Percentiles rank a stretch among this genome's conserved stretches.
Evolutionary conservation across 2,329 filamentous ascomycete genomes (phyloP).

Genomic region (Phialophora expanda): DNA sequence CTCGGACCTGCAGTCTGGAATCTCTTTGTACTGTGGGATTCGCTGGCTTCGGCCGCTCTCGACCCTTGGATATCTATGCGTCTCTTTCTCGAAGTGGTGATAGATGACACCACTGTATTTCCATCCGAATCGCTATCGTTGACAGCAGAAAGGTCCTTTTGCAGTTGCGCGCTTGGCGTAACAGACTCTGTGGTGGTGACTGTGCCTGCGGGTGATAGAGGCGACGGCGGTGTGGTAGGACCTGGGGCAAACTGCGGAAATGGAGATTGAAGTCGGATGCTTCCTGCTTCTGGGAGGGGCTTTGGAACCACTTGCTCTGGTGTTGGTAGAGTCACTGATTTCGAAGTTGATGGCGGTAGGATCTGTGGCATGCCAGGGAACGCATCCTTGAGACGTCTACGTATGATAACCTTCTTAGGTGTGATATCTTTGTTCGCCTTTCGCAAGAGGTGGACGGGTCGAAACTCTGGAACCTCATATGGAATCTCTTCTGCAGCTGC

Average conservation of each 20-base stretch:
- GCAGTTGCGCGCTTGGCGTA: slow-evolving; percentile 18
- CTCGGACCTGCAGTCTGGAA: slow-evolving; percentile 23
- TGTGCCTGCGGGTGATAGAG: slow-evolving; percentile 9
- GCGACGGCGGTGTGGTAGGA: slow-evolving; percentile 8
- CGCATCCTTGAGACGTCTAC: slow-evolving; percentile 7
- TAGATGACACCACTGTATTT: slow-evolving; percentile 8
- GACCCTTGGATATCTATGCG: slow-evolving; percentile 20
- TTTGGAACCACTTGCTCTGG: slow-evolving; percentile 1
- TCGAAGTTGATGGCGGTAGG: slow-evolving; percentile 16
- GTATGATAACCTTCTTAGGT: background rate
- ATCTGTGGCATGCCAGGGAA: slow-evolving; percentile 22
- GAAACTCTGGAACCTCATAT: slow-evolving; percentile 24
- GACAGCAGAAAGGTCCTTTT: slow-evolving; percentile 12
- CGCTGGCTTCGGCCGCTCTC: background rate
- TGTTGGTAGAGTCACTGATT: slow-evolving; percentile 3
- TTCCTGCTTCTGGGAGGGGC: slow-evolving; percentile 1
- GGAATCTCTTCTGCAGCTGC: slow-evolving; percentile 2
- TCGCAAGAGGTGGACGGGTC: slow-evolving; percentile 14
- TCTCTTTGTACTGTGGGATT: slow-evolving; percentile 14
- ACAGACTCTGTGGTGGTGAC: slow-evolving; percentile 1
- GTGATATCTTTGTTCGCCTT: slow-evolving; percentile 5
- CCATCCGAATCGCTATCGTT: slow-evolving; percentile 26
- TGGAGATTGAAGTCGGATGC: slow-evolving; percentile 16
- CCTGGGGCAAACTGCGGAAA: slow-evolving; percentile 15
- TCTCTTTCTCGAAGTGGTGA: slow-evolving; percentile 25